Percentiles rank a stretch among this genome's conserved stretches.
Evolutionary conservation across 2,329 filamentous ascomycete species (phyloP).

Genomic region (Penicillium sp.): DNA sequence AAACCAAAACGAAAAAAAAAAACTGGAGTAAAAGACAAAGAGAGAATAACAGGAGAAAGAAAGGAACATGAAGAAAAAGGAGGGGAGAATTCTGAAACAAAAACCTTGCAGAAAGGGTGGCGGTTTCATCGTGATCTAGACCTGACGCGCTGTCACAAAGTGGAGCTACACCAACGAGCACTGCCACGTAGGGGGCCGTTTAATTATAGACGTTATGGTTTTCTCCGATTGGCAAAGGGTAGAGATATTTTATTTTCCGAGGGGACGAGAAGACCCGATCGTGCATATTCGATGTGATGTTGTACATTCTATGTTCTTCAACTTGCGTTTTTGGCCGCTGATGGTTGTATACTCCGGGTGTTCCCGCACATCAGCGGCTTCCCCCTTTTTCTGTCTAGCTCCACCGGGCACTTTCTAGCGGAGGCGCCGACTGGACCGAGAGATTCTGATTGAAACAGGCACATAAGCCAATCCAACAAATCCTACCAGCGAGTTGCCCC

Average conservation of each 20-base stretch:
- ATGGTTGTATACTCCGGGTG: not conserved
- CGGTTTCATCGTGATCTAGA: conserved; percentile 25
- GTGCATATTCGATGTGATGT: no score
- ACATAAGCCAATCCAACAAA: conserved; percentile 16
- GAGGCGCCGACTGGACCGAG: not conserved
- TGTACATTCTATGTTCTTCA: not conserved
- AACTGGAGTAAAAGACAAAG: conserved; percentile 1
- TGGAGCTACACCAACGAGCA: conserved; percentile 11
- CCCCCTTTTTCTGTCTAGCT: conserved; percentile 2
- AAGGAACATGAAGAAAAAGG: conserved; percentile 7
- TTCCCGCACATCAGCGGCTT: conserved; percentile 1
- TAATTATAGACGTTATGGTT: conserved; percentile 2
- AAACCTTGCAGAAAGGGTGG: conserved; percentile 11
- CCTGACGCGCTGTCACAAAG: conserved; percentile 8
- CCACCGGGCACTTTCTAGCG: not conserved
- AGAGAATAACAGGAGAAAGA: conserved; percentile 11
- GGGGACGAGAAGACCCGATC: no score
- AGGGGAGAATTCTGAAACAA: conserved; percentile 14
- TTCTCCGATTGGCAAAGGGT: not conserved
- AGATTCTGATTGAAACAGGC: conserved; percentile 10
- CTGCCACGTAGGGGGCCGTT: conserved; percentile 6
- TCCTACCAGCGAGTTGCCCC: conserved; percentile 18
- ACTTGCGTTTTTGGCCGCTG: not conserved
- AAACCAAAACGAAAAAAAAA: not conserved
- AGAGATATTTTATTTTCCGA: not conserved